Evolutionary conservation across 306 rosid genomes (phyloP).

Genomic region (Trifolium pratense): DNA sequence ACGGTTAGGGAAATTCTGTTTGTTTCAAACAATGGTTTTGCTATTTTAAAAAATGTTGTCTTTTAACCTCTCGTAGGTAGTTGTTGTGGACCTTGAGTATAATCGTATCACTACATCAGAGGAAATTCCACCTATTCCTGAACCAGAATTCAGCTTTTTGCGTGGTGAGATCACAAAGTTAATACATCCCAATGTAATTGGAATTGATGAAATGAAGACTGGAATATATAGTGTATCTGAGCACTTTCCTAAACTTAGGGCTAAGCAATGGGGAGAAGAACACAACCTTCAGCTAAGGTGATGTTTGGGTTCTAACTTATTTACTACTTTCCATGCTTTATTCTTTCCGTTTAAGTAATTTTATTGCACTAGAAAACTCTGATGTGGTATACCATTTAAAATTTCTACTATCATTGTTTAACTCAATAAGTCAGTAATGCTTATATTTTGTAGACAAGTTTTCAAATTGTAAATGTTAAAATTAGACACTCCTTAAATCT

Average conservation of each 20-base stretch:
- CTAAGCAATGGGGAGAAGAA: conserved; percentile 94
- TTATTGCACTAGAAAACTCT: conserved; percentile 34
- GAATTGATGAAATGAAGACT: conserved; percentile 80
- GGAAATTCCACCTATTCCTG: conserved; percentile 97
- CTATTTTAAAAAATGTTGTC: conserved; percentile 23
- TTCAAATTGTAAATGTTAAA: neutral
- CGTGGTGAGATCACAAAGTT: conserved; percentile 80
- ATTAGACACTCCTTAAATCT: neutral
- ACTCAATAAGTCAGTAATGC: conserved; percentile 18
- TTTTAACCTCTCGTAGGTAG: conserved; percentile 70
- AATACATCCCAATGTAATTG: conserved; percentile 83
- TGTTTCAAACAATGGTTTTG: conserved; percentile 29
- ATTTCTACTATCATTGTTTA: neutral
- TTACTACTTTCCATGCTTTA: conserved; percentile 35
- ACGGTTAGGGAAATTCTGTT: conserved; percentile 10
- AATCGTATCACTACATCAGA: conserved; percentile 85
- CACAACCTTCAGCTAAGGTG: conserved; percentile 96
- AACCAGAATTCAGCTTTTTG: conserved; percentile 78
- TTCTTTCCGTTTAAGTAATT: conserved; percentile 19
- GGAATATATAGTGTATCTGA: conserved; percentile 60
- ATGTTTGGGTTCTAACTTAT: conserved; percentile 46
- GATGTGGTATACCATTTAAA: conserved; percentile 18
- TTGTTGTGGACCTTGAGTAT: conserved; percentile 92
- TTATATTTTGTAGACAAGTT: conserved; percentile 18
- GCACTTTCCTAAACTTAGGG: conserved; percentile 59